Percentiles rank a stretch among this genome's conserved stretches.
Evolutionary conservation across 2,329 filamentous ascomycete genomes (phyloP).

Genomic region (Rugonectria rugulosa): DNA sequence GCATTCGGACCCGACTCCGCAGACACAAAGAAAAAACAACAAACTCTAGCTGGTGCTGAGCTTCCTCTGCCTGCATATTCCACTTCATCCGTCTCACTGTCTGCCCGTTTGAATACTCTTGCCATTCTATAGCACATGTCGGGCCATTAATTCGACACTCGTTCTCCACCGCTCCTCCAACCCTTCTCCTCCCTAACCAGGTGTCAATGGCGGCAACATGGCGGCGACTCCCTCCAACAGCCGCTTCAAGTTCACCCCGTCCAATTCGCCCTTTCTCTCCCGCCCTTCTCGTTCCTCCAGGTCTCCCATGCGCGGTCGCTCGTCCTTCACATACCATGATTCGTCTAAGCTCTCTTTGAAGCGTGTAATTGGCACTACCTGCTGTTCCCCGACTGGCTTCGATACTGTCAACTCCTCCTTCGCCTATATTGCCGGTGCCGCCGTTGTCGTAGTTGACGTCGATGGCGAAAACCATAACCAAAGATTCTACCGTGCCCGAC

Average conservation of each 20-base stretch:
- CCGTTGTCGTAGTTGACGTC: conserved; percentile 87
- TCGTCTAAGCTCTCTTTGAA: conserved; percentile 74
- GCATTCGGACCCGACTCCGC: conserved; percentile 20
- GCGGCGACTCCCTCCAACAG: conserved; percentile 64
- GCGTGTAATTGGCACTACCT: conserved; percentile 91
- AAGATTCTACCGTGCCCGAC: conserved; percentile 89
- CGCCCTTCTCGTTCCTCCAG: conserved; percentile 67
- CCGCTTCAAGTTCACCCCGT: conserved; percentile 75
- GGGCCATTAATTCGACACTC: conserved; percentile 3
- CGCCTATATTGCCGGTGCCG: conserved; percentile 90
- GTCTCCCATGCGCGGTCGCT: conserved; percentile 65
- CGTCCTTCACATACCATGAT: conserved; percentile 57
- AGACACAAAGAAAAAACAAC: conserved; percentile 4
- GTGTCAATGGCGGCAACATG: conserved; percentile 65
- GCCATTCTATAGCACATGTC: not conserved
- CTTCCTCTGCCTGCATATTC: not conserved
- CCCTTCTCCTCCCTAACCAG: conserved; percentile 24
- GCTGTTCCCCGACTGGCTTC: conserved; percentile 83
- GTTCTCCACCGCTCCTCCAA: conserved; percentile 13
- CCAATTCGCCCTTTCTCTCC: conserved; percentile 74
- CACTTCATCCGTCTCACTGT: not conserved
- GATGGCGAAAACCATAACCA: conserved; percentile 74
- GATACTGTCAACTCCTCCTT: conserved; percentile 81
- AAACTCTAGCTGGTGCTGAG: conserved; percentile 9
- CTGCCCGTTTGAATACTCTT: not conserved